Base-by-base conservation (phyloP, 306 rosid genomes). In the Vachellia pachyceras region DNA sequence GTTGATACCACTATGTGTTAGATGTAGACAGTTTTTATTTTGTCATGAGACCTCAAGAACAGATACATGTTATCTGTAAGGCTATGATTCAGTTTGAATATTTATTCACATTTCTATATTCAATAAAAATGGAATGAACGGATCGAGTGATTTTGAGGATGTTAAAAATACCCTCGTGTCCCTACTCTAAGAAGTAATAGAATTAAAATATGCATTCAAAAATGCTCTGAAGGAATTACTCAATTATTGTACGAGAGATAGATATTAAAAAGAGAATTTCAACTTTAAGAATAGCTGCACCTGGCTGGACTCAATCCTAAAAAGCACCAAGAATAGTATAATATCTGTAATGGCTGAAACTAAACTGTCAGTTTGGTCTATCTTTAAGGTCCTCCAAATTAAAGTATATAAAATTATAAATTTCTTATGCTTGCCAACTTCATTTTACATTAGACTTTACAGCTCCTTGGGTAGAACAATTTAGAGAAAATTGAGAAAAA, bases 11-110 rank as follows among this genome's bases (percentile, higher is more conserved):
- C 78, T 73, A 45, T 42, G 4, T 20, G 9, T 37, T 37, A 69
- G 33, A 65, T 82, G 47, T 40, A 70, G 61, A 66, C 73, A n/a
- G n/a, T 44, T 78, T 79, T 44, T 65, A 69, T 82, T 79, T 72
- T 69, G 74, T 40, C 69, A 70, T 85, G 86, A 82, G 84, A 33
- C 89, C 89, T 65, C 69, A 76, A 55, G 77, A 79, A 67, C 60
- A 73, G 84, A 79, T 77, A 44, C 42, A 50, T 54, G 66, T 44
- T 57, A n/a, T 25, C 17, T 14, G 42, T 22, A 41, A 58, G 63
- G 73, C 50, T 8, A 58, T 58, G 35, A 58, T 7, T 58, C 36
- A 22, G 23, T 5, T n/a, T n/a, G n/a, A n/a, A 70, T 58, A 50
- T 41, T 78, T 52, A 23, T 41, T 20, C 61, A 13, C 29, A 40